These are phyloP conservation scores for Thymus mandschuricus DNA, from an alignment of 257 asterid species.

Conservation along the genomic window DNA sequence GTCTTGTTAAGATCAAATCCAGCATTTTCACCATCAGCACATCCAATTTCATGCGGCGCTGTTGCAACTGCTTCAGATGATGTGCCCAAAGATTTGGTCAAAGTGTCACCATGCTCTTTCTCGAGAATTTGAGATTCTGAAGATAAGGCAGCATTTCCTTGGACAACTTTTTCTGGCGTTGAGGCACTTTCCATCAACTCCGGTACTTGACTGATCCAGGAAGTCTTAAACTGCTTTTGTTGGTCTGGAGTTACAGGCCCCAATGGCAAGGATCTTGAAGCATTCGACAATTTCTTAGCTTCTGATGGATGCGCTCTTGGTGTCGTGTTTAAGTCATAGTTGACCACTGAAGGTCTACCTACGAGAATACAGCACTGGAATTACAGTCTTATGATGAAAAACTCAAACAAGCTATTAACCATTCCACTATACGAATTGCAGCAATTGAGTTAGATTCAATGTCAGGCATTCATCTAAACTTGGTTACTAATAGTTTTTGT, in stretches of 20 bases:
- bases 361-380: slow-evolving; percentile 33
- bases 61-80: slow-evolving; percentile 39
- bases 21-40: slow-evolving; percentile 41
- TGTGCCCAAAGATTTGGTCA: slow-evolving; percentile 32
- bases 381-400: slow-evolving; percentile 11
- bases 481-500: slow-evolving; percentile 10
- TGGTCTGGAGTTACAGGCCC: slow-evolving; percentile 69
- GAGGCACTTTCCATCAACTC: slow-evolving; percentile 32
- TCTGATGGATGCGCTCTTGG: slow-evolving; percentile 33
- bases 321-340: slow-evolving; percentile 43
- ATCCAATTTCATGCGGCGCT: slow-evolving; percentile 37
- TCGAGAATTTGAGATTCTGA: slow-evolving; percentile 38
- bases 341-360: slow-evolving; percentile 49
- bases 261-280: slow-evolving; percentile 40
- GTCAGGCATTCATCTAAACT: slow-evolving; percentile 19
- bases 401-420: slow-evolving; percentile 20
- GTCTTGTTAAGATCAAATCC: slow-evolving; percentile 75
- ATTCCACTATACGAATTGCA: not conserved
- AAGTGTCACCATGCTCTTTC: slow-evolving; percentile 34
- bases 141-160: slow-evolving; percentile 32
- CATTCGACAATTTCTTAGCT: slow-evolving; percentile 44
- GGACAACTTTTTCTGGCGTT: slow-evolving; percentile 42
- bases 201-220: slow-evolving; percentile 29
- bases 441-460: not conserved
- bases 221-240: slow-evolving; percentile 43